A percentile compares a stretch with the other conserved stretches of the same genome.
Conservation (phyloP, 768 basidiomycete genomes). For the Thelephora ganbajun region DNA sequence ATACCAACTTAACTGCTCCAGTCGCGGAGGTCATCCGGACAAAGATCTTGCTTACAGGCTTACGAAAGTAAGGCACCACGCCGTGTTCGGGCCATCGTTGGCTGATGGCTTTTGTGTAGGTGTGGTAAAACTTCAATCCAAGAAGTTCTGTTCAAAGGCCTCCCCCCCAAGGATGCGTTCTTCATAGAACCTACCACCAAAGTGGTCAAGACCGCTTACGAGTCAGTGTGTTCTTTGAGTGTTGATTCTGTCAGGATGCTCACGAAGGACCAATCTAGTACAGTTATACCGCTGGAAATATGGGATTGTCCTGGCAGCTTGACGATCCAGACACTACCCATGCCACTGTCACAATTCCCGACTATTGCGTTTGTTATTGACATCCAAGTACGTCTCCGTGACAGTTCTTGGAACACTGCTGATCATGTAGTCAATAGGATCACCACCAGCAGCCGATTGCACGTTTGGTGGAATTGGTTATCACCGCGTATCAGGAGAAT, state of each 20-base stretch:
- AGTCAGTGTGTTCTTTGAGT: conserved; percentile 38
- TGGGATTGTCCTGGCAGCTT: conserved; percentile 91
- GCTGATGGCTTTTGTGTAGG: conserved; percentile 25
- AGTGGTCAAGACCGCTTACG: conserved; percentile 57
- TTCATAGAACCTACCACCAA: conserved; percentile 82
- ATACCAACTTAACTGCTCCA: no score
- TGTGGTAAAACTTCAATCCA: conserved; percentile 88
- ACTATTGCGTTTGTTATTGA: conserved; percentile 91
- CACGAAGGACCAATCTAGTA: conserved; percentile 29
- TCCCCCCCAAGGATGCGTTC: conserved; percentile 74
- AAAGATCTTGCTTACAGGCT: conserved; percentile 60
- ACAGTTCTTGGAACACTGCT: conserved; percentile 1
- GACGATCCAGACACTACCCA: conserved; percentile 64
- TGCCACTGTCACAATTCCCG: conserved; percentile 65
- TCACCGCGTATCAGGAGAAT: conserved; percentile 62
- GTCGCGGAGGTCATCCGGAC: conserved; percentile 27
- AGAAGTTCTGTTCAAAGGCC: conserved; percentile 80
- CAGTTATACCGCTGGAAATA: conserved; percentile 84
- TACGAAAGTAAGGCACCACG: conserved; percentile 38
- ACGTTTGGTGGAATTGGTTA: conserved; percentile 70
- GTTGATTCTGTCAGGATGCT: neutral
- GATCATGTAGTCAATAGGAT: conserved; percentile 32
- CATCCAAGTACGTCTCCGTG: conserved; percentile 52
- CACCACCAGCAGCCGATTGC: conserved; percentile 74
- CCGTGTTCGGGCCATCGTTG: neutral